A percentile compares a stretch with the other conserved stretches of the same genome.
Evolutionary conservation across 208 protist genomes (phyloP).

Genomic region (Leishmania arabica): DNA sequence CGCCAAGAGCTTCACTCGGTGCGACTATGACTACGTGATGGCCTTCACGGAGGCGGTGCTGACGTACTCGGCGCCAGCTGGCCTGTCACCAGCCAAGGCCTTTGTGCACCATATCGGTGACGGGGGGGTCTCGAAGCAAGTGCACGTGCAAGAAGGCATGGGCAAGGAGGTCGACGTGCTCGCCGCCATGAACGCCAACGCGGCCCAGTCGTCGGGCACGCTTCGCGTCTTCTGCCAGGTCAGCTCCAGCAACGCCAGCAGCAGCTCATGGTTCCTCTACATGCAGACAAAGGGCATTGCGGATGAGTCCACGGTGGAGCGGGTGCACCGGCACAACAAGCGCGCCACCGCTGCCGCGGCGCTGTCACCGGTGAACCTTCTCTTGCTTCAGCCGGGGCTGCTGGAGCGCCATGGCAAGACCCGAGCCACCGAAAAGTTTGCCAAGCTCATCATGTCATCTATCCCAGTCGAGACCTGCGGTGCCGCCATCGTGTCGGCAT

Average conservation of each 20-base stretch:
- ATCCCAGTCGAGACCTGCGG: conserved; percentile 63
- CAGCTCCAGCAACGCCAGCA: conserved; percentile 53
- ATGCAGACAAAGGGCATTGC: conserved; percentile 62
- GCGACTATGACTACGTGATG: conserved; percentile 81
- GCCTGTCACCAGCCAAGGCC: conserved; percentile 8
- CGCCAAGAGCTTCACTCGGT: conserved; percentile 55
- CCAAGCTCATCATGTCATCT: conserved; percentile 35
- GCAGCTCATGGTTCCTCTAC: conserved; percentile 70
- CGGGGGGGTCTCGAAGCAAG: conserved; percentile 11
- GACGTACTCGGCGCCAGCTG: conserved; percentile 42
- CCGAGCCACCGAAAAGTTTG: conserved; percentile 53
- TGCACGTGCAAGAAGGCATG: neutral
- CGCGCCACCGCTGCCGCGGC: conserved; percentile 1
- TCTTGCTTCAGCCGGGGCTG: conserved; percentile 60
- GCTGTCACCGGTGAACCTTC: conserved; percentile 32
- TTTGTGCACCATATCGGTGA: conserved; percentile 42
- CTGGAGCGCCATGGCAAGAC: conserved; percentile 62
- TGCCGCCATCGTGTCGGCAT: conserved; percentile 43
- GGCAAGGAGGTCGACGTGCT: neutral
- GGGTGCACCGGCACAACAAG: conserved; percentile 35
- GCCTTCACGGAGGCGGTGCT: conserved; percentile 66
- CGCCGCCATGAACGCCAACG: neutral
- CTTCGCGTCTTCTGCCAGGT: conserved; percentile 53
- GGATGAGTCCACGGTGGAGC: conserved; percentile 58
- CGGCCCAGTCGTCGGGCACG: conserved; percentile 29